Conservation (phyloP, 306 rosid species). For the Quillaja saponaria region DNA sequence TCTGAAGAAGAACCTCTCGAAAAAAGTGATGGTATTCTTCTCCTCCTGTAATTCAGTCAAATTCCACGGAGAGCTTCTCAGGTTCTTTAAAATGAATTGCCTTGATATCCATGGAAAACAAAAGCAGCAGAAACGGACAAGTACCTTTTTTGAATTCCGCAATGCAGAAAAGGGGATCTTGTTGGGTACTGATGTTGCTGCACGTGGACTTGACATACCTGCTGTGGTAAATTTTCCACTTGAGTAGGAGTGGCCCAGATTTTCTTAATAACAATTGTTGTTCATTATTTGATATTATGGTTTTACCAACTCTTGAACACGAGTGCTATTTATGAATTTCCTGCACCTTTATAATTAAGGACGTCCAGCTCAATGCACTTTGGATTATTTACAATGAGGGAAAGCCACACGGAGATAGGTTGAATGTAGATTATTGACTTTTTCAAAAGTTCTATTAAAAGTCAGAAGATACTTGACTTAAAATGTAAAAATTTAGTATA, state of each 20-base stretch:
- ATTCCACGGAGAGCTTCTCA: constrained; percentile 84
- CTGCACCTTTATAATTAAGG: too few relatives aligned
- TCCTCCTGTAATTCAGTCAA: constrained; percentile 93
- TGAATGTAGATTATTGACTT: too few relatives aligned
- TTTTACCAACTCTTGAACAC: too few relatives aligned
- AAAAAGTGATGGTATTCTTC: constrained; percentile 97
- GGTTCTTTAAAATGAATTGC: constrained; percentile 67
- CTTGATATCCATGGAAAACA: constrained; percentile 90
- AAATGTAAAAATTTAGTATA: too few relatives aligned
- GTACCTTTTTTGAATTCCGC: constrained; percentile 71
- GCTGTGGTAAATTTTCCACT: constrained; percentile 56
- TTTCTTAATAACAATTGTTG: not conserved
- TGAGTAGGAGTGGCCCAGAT: constrained; percentile 5
- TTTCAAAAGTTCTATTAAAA: too few relatives aligned
- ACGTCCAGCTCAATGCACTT: not conserved
- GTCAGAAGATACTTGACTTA: too few relatives aligned
- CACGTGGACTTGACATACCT: constrained; percentile 93
- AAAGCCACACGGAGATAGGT: too few relatives aligned
- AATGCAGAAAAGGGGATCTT: constrained; percentile 89
- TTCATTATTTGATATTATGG: not conserved
- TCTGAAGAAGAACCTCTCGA: constrained; percentile 65
- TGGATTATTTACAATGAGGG: too few relatives aligned
- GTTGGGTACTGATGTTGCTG: constrained; percentile 98
- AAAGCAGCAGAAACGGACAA: constrained; percentile 82
- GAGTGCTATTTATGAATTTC: too few relatives aligned